Base-by-base conservation (phyloP, 2,329 filamentous ascomycete genomes). In the Beauveria pseudobassiana region DNA sequence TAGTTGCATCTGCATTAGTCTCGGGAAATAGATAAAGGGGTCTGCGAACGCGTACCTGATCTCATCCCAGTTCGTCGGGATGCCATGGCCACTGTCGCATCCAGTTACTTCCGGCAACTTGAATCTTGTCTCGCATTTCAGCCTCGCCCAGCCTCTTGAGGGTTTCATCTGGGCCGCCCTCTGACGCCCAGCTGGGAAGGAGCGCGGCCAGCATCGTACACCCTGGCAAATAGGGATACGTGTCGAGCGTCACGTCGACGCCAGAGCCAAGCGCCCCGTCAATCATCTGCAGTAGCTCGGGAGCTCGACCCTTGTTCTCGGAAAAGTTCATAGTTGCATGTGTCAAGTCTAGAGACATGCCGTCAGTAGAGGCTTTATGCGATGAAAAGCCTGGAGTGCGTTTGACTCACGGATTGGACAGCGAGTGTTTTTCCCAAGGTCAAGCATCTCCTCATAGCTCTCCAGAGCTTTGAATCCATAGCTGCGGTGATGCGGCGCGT, bases 41-140 rank as follows among this genome's bases (percentile, higher is more conserved):
- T 7, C 59, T n/a, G 34, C 3, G 14, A 38, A 16, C 10, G 34
- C 12, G 10, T 42, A 67, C 65, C 54, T 68, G 67, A 68, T 68
- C 43, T 67, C 67, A 16, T 67, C 67, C 67, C 67, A 68, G 51
- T 67, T 68, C 9, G 67, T 68, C 6, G 67, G 67, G 34, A 68
- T 68, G n/a, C 67, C 67, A n/a, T 68, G 67, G 0, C 67, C 67
- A 16, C 67, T 66, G 20, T 68, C 67, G n/a, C 66, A 68, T 3
- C 67, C 67, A 40, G 62, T 67, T 7, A 65, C 65, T 45, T 68
- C 67, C 7, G 3, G 65, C 67, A 6, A 67, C 52, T 5, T 64
- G 65, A 22, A 68, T 68, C 62, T 64, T 66, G 20, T 67, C 66
- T 38, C 66, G 59, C 30, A 58, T 55, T 14, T 63, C 64, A 22